Evolutionary conservation across 768 basidiomycete species (phyloP), one percentile per base, ranked within the genome.

Genomic region (Cystoderma amianthinum): DNA sequence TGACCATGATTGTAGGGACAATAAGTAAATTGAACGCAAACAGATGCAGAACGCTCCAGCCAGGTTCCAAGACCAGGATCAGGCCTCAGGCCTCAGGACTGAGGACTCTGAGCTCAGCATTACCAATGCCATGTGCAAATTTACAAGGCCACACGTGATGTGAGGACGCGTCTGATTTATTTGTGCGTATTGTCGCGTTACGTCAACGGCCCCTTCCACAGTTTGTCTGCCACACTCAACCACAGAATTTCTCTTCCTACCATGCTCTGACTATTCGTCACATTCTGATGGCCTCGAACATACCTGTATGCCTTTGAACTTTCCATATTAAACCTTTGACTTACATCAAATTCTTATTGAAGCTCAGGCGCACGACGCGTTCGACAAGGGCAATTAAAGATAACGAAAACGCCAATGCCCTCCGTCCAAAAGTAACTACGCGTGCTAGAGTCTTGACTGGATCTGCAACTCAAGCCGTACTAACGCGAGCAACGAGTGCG

Each of bases 371-470:
- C 62, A 73, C 74, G 36, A 74, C 77, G 43, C 72, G 79, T 58
- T 64, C 71, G 32, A 68, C 73, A 42, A 76, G 76, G 48, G 62
- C 70, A 42, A 64, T 69, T 48, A 78, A 76, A 56, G 77, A 80
- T 56, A 74, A 64, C 56, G 84, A 87, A 71, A 87, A 85, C 56
- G 76, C 78, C 42, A 78, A 75, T 54, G 77, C 81, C 39, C 77
- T 78, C 44, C 72, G 72, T 21, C 63, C 69, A 41, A 69, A 74
- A 40, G 61, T 61, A 24, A n/a, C n/a, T n/a, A 67, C 77, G 46
- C 81, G 80, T 60, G 66, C 75, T 56, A 82, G 82, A 57, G 65
- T 69, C 11, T 64, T 72, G 25, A 25, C 46, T 16, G 52, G 45
- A 9, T 47, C 50, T 46, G 54, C 57, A 42, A 59, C 65, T 36